A percentile compares a stretch with the other conserved stretches of the same genome.
Evolutionary conservation across 2,329 filamentous ascomycete species (phyloP).

Genomic region (Dactylonectria macrodidyma): DNA sequence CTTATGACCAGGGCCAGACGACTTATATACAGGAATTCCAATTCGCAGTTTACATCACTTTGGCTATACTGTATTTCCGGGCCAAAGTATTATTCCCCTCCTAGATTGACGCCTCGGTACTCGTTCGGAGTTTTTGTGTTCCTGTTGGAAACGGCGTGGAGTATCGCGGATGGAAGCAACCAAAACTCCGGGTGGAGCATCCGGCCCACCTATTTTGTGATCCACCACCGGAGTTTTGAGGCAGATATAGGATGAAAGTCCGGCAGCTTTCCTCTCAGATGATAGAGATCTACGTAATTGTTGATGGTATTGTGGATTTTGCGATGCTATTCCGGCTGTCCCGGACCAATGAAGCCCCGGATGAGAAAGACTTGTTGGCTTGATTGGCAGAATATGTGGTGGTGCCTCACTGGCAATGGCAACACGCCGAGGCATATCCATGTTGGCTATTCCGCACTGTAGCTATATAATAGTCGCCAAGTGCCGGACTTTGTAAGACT

Average conservation of each 20-base stretch:
- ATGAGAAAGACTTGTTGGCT: background rate
- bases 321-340: background rate
- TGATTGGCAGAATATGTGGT: background rate
- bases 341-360: background rate
- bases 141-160: background rate
- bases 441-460: background rate
- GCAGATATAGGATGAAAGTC: background rate
- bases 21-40: background rate
- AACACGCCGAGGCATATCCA: too few species aligned
- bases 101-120: background rate
- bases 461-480: background rate
- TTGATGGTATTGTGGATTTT: background rate
- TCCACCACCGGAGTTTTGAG: conserved; percentile 2
- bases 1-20: background rate
- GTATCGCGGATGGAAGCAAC: background rate
- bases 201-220: background rate
- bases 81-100: background rate
- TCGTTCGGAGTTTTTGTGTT: background rate
- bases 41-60: background rate
- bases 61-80: too few species aligned
- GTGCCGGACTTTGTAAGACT: background rate
- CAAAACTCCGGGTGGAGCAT: conserved; percentile 2
- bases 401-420: background rate
- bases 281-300: background rate
- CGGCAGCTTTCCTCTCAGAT: background rate